Evolutionary conservation across 495 filamentous ascomycete species (phyloP).

Genomic region (Aspergillus leporis): DNA sequence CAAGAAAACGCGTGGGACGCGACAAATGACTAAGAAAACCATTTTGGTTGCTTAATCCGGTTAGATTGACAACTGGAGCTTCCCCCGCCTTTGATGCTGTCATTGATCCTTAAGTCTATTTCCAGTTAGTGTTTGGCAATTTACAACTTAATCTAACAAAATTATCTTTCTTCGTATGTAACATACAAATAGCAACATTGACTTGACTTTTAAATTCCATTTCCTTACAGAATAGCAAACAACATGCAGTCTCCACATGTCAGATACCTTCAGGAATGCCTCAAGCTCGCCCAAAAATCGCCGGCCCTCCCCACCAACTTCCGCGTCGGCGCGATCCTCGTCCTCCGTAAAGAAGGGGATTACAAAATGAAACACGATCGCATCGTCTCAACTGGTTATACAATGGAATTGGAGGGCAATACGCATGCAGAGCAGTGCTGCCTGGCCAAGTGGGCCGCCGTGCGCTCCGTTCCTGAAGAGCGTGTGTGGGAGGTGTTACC

Average conservation of each 20-base stretch:
- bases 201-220: background rate
- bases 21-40: background rate
- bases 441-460: slow-evolving; percentile 69
- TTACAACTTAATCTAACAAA: background rate
- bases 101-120: too few relatives aligned
- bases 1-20: background rate
- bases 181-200: background rate
- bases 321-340: slow-evolving; percentile 83
- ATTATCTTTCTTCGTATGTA: background rate
- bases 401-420: slow-evolving; percentile 87
- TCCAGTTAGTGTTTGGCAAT: too few relatives aligned
- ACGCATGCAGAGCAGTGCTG: slow-evolving; percentile 95
- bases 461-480: slow-evolving; percentile 53
- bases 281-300: slow-evolving; percentile 72
- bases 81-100: background rate
- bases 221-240: background rate
- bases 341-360: slow-evolving; percentile 50
- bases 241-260: slow-evolving; percentile 48
- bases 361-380: slow-evolving; percentile 43
- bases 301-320: slow-evolving; percentile 88
- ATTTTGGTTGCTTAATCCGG: slow-evolving; percentile 1
- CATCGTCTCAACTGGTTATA: slow-evolving; percentile 84
- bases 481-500: slow-evolving; percentile 58
- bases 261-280: slow-evolving; percentile 69
- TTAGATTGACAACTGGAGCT: background rate